These are phyloP conservation scores for Monosporozyma solicola DNA, from an alignment of 805 yeast species.

Conservation along the genomic window DNA sequence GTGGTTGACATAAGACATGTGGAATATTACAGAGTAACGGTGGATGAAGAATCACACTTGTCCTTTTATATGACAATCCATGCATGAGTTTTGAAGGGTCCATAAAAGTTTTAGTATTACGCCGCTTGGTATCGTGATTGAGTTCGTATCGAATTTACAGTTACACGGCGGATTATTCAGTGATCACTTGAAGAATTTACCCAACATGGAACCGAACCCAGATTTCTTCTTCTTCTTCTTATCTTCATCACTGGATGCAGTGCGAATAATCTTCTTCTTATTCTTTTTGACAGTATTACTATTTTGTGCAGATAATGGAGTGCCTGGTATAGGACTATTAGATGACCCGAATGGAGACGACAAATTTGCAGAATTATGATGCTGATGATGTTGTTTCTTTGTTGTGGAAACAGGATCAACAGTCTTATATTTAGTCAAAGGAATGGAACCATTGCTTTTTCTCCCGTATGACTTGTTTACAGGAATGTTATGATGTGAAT, in stretches of 20 bases:
- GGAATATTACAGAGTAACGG: background rate
- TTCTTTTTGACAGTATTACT: background rate
- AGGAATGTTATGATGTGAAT: background rate
- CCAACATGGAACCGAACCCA: conserved; percentile 17
- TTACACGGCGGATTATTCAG: background rate
- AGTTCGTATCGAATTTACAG: background rate
- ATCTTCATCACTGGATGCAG: background rate
- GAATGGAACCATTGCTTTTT: conserved; percentile 1
- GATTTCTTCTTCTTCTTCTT: conserved; percentile 8
- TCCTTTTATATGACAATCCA: background rate
- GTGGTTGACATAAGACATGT: background rate
- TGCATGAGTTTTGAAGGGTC: background rate
- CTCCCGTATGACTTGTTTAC: conserved; percentile 4
- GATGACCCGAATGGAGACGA: background rate
- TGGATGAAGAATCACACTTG: background rate
- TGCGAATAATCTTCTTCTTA: background rate
- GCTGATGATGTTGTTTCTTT: background rate
- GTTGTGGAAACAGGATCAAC: background rate
- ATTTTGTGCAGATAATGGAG: background rate
- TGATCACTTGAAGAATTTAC: conserved; percentile 10
- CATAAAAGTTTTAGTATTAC: background rate
- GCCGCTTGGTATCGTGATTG: conserved; percentile 1
- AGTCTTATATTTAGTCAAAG: background rate
- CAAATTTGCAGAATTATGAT: background rate
- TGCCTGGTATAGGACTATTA: background rate